Base-by-base conservation (phyloP, 371 early-diverging fungal species). In the Mucor saturninus region DNA sequence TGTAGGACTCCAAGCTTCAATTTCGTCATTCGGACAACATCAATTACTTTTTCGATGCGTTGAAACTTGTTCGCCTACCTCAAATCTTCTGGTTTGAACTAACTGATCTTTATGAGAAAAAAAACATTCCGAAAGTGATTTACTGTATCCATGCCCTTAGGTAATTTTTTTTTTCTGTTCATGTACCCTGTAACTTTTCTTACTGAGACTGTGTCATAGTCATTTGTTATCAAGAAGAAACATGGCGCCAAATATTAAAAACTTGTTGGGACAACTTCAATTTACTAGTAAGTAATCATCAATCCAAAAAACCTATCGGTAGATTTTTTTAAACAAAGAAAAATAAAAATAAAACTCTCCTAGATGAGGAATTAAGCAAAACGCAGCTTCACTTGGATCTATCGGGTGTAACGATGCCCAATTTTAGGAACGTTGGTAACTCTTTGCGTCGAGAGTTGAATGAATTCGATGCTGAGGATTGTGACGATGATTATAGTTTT, bases 61-160 rank as follows among this genome's bases (percentile, higher is more conserved):
- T 95, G 58, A 77, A 84, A 48, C 83, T 90, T 42, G 89, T 95
- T 15, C 91, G 92, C 2, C 77, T 99, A 13, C 98, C 99, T 5
- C 62, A 83, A 73, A 89, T 93, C 64, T 99, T 99, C 83, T 90
- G 93, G 72, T 99, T 99, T 83, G 99, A 99, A 75, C 79, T 96
- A 64, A 95, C 98, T 0, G 99, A 99, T 80, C 80, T 99, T 11
- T 99, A 99, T 79, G 99, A 99, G 61, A 93, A 94, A 79, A 99
- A 99, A 77, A 99, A 99, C 77, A 93, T 99, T 73, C 99, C 99
- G 28, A 96, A 96, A 72, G 99, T 99, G 9, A 97, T 99, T 65
- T 99, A 99, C 77, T 99, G 99, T 79, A 91, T 99, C 54, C 99
- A 99, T 73, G 99, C 99, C 1, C 88, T 99, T 46, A 96, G 93